A percentile compares a stretch with the other conserved stretches of the same genome.
Conservation (phyloP, 2,329 filamentous ascomycete species). For the Bipolaris zeicola region DNA sequence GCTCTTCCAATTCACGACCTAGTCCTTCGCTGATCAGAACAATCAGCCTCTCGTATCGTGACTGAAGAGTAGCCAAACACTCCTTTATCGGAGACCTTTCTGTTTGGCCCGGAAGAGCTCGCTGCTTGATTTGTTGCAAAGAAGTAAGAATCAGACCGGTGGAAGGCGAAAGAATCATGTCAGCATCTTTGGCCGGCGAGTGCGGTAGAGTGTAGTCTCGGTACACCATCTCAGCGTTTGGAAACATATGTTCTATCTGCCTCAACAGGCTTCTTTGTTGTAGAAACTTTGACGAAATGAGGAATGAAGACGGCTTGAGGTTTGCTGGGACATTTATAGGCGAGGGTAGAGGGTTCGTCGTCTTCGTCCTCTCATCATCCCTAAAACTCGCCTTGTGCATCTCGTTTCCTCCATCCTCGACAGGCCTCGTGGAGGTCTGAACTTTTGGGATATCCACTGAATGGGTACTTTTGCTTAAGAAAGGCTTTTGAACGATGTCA, state of each 20-base stretch:
- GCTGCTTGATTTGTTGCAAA: slow-evolving; percentile 74
- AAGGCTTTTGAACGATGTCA: background rate
- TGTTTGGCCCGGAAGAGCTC: slow-evolving; percentile 66
- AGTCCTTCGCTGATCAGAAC: slow-evolving; percentile 66
- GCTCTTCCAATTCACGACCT: slow-evolving; percentile 31
- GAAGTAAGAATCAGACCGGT: slow-evolving; percentile 74
- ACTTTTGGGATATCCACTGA: background rate
- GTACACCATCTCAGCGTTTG: slow-evolving; percentile 62
- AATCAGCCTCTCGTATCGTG: slow-evolving; percentile 69
- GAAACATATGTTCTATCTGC: slow-evolving; percentile 57
- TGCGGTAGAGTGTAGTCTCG: slow-evolving; percentile 58
- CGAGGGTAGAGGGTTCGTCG: background rate
- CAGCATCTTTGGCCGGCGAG: slow-evolving; percentile 62
- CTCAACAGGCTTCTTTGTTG: slow-evolving; percentile 56
- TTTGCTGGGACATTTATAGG: slow-evolving; percentile 36
- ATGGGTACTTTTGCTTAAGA: too few relatives aligned
- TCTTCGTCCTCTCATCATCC: background rate
- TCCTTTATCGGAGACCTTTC: slow-evolving; percentile 54
- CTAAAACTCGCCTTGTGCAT: background rate
- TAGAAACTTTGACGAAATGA: slow-evolving; percentile 59
- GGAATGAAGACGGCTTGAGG: slow-evolving; percentile 48
- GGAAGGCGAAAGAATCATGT: slow-evolving; percentile 72
- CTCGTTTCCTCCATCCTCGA: background rate
- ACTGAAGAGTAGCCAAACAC: slow-evolving; percentile 59
- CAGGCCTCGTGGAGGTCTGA: background rate